These are phyloP conservation scores for Athelia psychrophila DNA, from an alignment of 1,284 basidiomycete species.

Conservation along the genomic window DNA sequence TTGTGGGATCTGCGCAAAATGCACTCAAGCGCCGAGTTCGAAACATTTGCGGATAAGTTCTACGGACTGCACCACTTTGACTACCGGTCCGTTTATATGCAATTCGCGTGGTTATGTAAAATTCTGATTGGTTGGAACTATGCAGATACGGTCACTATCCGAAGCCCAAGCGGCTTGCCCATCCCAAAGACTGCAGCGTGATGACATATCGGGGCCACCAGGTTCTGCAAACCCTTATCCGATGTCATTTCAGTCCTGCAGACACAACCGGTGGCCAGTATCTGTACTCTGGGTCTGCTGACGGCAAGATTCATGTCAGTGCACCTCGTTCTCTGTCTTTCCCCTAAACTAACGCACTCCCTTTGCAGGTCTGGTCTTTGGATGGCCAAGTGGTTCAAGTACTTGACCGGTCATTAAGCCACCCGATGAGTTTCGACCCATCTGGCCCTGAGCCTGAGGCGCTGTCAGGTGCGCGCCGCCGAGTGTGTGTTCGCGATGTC, in stretches of 20 bases:
- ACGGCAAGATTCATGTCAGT: slow-evolving; percentile 79
- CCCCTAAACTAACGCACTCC: slow-evolving; percentile 5
- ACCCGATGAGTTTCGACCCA: slow-evolving; percentile 70
- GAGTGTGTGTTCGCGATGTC: slow-evolving; percentile 85
- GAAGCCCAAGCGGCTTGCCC: slow-evolving; percentile 61
- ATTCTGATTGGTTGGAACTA: slow-evolving; percentile 8
- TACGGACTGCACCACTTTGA: slow-evolving; percentile 76
- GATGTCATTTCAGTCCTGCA: slow-evolving; percentile 92
- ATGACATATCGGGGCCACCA: slow-evolving; percentile 95
- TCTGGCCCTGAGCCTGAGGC: slow-evolving; percentile 49
- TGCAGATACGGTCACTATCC: slow-evolving; percentile 65
- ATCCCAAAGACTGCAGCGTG: slow-evolving; percentile 89
- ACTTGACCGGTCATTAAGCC: slow-evolving; percentile 75
- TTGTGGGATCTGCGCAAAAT: slow-evolving; percentile 97
- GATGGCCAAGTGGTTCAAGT: slow-evolving; percentile 86
- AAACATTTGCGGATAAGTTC: slow-evolving; percentile 42
- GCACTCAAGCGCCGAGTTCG: slow-evolving; percentile 72
- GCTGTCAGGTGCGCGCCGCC: slow-evolving; percentile 21
- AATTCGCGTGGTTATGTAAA: not conserved
- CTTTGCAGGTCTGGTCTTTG: slow-evolving; percentile 84
- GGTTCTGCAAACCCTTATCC: slow-evolving; percentile 91
- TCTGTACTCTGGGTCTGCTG: slow-evolving; percentile 89
- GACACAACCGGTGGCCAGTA: slow-evolving; percentile 93
- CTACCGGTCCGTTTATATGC: slow-evolving; percentile 57
- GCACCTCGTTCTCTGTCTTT: too few species aligned